Conservation (phyloP, 495 filamentous ascomycete species). For the Halenospora varia region DNA sequence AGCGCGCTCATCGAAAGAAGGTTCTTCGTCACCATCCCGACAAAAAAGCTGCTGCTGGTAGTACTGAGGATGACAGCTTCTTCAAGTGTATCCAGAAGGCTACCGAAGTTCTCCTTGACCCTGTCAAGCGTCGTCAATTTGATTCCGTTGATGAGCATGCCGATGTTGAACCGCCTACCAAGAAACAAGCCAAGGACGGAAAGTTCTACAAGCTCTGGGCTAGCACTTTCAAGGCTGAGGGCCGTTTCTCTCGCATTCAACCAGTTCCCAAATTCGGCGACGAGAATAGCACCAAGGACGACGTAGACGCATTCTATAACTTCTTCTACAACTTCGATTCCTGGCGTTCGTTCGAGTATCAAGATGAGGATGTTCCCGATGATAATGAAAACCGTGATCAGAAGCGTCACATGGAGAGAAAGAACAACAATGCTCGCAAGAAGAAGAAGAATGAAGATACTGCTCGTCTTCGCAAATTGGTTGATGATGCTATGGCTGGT, state of each 20-base stretch:
- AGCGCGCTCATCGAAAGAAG: conserved; percentile 98
- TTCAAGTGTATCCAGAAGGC: conserved; percentile 99
- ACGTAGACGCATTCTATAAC: conserved; percentile 95
- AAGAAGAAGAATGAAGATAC: conserved; percentile 99
- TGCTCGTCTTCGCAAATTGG: conserved; percentile 77
- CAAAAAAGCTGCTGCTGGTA: conserved; percentile 90
- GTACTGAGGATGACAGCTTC: conserved; percentile 91
- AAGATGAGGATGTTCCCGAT: conserved; percentile 97
- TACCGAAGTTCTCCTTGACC: conserved; percentile 87
- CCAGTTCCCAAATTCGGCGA: conserved; percentile 83
- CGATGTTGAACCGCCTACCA: conserved; percentile 83
- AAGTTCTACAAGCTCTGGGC: conserved; percentile 95
- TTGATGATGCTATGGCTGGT: conserved; percentile 74
- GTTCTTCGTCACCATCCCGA: conserved; percentile 97
- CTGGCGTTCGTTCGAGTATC: conserved; percentile 96
- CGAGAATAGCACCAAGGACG: conserved; percentile 79
- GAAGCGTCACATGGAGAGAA: conserved; percentile 95
- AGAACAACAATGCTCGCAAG: conserved; percentile 94
- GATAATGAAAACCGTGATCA: conserved; percentile 99
- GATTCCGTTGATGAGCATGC: conserved; percentile 94
- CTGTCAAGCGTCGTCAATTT: conserved; percentile 88
- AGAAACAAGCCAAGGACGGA: conserved; percentile 79
- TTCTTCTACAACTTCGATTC: conserved; percentile 99
- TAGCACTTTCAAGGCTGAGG: conserved; percentile 82
- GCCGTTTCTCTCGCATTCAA: conserved; percentile 83